Percentiles rank a stretch among this genome's conserved stretches.
Evolutionary conservation across 116 monocot genomes (phyloP).

Genomic region (Trichopus zeylanicus): DNA sequence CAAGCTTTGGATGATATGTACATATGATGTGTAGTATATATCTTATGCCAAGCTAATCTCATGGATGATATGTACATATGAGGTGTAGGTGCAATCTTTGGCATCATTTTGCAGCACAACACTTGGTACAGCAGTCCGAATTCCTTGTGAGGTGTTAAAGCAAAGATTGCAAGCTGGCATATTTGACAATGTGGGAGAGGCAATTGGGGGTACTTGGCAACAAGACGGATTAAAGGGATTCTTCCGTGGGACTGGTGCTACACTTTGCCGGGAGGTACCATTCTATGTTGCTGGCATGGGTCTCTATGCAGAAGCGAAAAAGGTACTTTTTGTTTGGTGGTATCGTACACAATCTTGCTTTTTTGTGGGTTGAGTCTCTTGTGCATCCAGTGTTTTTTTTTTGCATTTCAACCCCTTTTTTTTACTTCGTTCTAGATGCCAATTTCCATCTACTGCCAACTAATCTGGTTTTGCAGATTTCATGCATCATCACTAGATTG

Average conservation of each 20-base stretch:
- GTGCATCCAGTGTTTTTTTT: no score
- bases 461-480: no score
- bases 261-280: conserved; percentile 90
- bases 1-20: no score
- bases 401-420: no score
- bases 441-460: no score
- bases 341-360: neutral
- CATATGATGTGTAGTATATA: neutral
- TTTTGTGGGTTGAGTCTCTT: no score
- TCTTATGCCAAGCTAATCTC: neutral
- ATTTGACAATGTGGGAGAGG: conserved; percentile 92
- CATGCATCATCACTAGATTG: no score
- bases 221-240: conserved; percentile 85
- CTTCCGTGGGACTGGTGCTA: conserved; percentile 98
- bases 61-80: neutral
- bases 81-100: conserved; percentile 82
- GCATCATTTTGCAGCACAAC: conserved; percentile 96
- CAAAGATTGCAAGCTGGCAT: conserved; percentile 92
- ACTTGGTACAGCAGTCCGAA: conserved; percentile 88
- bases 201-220: conserved; percentile 67
- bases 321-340: conserved; percentile 53
- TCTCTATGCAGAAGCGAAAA: conserved; percentile 92
- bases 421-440: no score
- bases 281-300: conserved; percentile 99
- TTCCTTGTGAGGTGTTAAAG: conserved; percentile 96